Evolutionary conservation across 495 filamentous ascomycete species (phyloP).

Genomic region (Podospora didyma): DNA sequence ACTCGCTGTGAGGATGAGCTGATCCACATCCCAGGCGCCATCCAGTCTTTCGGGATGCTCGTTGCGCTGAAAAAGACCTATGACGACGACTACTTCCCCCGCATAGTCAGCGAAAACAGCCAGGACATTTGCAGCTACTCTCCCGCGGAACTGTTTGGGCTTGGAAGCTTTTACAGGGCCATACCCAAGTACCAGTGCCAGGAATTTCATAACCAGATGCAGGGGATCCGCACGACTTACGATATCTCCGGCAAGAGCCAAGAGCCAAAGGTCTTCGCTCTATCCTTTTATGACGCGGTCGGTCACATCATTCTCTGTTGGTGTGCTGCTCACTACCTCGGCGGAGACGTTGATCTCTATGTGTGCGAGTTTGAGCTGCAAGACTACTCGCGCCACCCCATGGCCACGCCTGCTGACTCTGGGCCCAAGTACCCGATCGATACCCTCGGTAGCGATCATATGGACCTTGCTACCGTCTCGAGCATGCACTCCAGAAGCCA

Average conservation of each 20-base stretch:
- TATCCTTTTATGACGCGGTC: conserved; percentile 19
- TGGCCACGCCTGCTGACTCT: background rate
- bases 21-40: conserved; percentile 22
- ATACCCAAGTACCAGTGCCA: conserved; percentile 19
- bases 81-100: conserved; percentile 14
- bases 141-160: conserved; percentile 12
- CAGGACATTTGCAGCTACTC: conserved; percentile 15
- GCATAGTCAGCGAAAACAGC: conserved; percentile 24
- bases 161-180: conserved; percentile 17
- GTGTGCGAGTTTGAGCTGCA: conserved; percentile 27
- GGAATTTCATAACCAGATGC: conserved; percentile 16
- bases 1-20: conserved; percentile 22
- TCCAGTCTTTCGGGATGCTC: conserved; percentile 22
- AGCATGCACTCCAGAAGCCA: conserved; percentile 20
- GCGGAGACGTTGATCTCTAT: conserved; percentile 13
- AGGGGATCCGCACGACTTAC: conserved; percentile 7
- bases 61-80: conserved; percentile 18
- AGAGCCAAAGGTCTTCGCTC: conserved; percentile 21
- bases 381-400: conserved; percentile 19
- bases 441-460: conserved; percentile 21
- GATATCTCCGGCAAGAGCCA: conserved; percentile 9
- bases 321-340: conserved; percentile 24
- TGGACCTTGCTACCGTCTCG: conserved; percentile 21
- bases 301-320: conserved; percentile 19
- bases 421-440: conserved; percentile 12